phyloP scores from a whole-genome alignment of 208 protist genomes.

The Leptomonas seymouri region DNA sequence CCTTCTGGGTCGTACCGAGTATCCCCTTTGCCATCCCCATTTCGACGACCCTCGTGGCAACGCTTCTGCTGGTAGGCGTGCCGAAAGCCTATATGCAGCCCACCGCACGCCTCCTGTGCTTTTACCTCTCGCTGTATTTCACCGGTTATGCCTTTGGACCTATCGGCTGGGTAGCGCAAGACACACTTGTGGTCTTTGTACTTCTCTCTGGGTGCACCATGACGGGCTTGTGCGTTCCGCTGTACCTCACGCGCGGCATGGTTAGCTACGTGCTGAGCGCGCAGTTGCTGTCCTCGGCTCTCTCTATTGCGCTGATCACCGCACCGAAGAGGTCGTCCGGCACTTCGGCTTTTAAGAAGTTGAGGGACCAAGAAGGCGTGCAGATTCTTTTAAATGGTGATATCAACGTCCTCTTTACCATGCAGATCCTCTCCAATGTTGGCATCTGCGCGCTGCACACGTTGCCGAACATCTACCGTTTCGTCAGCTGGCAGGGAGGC shows the following conservation, averaged over 20 bases:
- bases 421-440: slow-evolving; percentile 72
- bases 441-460: slow-evolving; percentile 72
- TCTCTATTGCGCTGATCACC: slow-evolving; percentile 59
- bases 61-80: slow-evolving; percentile 47
- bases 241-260: slow-evolving; percentile 85
- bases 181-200: slow-evolving; percentile 58
- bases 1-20: slow-evolving; percentile 49
- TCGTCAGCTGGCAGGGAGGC: slow-evolving; percentile 43
- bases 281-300: slow-evolving; percentile 69
- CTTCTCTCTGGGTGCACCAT: slow-evolving; percentile 68
- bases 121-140: slow-evolving; percentile 44
- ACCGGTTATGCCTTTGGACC: slow-evolving; percentile 78
- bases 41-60: slow-evolving; percentile 45
- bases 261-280: slow-evolving; percentile 79
- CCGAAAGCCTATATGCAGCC: slow-evolving; percentile 48
- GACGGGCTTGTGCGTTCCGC: slow-evolving; percentile 64
- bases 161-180: slow-evolving; percentile 74
- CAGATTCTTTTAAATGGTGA: slow-evolving; percentile 59
- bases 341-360: slow-evolving; percentile 30
- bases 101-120: slow-evolving; percentile 41
- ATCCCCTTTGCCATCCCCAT: slow-evolving; percentile 64
- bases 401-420: slow-evolving; percentile 73
- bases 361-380: slow-evolving; percentile 42
- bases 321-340: slow-evolving; percentile 30
- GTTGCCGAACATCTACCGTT: slow-evolving; percentile 64